phyloP scores from a whole-genome alignment of 2,329 filamentous ascomycete genomes.

The Cercospora janseana region DNA sequence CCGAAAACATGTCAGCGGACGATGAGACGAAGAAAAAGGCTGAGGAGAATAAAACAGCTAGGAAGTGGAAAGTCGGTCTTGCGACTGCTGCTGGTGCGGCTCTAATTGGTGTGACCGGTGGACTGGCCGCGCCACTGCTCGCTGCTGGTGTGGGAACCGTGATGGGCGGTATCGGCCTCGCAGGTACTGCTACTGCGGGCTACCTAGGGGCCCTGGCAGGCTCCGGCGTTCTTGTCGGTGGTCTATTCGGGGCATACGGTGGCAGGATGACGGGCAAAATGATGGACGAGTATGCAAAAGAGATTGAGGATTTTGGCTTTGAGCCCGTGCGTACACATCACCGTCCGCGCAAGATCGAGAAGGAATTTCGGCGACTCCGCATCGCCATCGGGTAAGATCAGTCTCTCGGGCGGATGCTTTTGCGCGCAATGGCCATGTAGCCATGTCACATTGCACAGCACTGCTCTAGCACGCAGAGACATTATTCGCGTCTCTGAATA shows the following conservation, averaged over 20 bases:
- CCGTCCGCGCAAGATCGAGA: constrained; percentile 52
- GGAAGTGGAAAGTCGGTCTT: constrained; percentile 79
- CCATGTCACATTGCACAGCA: too few species aligned
- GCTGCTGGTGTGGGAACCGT: constrained; percentile 76
- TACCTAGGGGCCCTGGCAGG: constrained; percentile 78
- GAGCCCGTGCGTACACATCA: constrained; percentile 66
- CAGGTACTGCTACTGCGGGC: constrained; percentile 67
- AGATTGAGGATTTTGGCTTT: constrained; percentile 87
- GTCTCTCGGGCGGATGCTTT: too few species aligned
- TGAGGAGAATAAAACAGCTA: constrained; percentile 63
- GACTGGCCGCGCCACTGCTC: constrained; percentile 72
- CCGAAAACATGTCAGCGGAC: constrained; percentile 74
- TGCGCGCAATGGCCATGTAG: too few species aligned
- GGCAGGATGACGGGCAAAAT: constrained; percentile 78
- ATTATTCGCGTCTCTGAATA: too few species aligned
- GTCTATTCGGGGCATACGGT: constrained; percentile 88
- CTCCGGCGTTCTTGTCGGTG: constrained; percentile 74
- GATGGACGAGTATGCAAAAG: constrained; percentile 82
- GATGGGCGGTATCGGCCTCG: constrained; percentile 17
- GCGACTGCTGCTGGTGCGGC: constrained; percentile 86
- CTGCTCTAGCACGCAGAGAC: too few species aligned
- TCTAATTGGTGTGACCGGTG: constrained; percentile 77
- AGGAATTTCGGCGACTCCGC: constrained; percentile 57
- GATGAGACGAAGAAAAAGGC: constrained; percentile 70
- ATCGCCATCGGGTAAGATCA: too few species aligned